These are phyloP conservation scores for Xylariaceae sp. DNA, from an alignment of 2,329 filamentous ascomycete species.

Conservation along the genomic window DNA sequence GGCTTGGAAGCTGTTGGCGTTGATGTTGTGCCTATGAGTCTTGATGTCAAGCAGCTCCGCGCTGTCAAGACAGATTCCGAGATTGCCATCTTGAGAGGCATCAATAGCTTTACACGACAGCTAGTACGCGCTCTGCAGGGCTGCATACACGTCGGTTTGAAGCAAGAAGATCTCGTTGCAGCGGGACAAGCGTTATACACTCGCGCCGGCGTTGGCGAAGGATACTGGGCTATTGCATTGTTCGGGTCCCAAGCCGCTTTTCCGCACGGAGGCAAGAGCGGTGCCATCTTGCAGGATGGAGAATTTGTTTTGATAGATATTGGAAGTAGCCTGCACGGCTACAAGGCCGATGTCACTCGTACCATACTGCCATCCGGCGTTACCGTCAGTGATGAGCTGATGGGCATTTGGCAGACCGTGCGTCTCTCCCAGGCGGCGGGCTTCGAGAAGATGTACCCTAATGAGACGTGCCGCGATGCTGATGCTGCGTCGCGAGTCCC, in stretches of 20 bases:
- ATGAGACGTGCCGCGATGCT: slow-evolving; percentile 27
- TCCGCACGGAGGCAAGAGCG: slow-evolving; percentile 27
- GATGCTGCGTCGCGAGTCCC: slow-evolving; percentile 27
- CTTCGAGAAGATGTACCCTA: slow-evolving; percentile 24
- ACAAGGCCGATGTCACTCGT: slow-evolving; percentile 29
- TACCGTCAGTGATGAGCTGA: slow-evolving; percentile 22
- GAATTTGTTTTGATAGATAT: slow-evolving; percentile 31
- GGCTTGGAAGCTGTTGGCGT: slow-evolving; percentile 25
- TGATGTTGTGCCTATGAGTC: slow-evolving; percentile 28
- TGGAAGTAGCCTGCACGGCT: slow-evolving; percentile 27
- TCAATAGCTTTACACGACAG: slow-evolving; percentile 28
- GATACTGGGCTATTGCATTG: slow-evolving; percentile 29
- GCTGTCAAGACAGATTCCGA: slow-evolving; percentile 28
- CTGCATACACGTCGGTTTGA: slow-evolving; percentile 23
- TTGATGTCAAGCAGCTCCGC: slow-evolving; percentile 23
- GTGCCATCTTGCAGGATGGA: slow-evolving; percentile 22
- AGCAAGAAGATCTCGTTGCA: slow-evolving; percentile 24
- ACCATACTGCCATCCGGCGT: slow-evolving; percentile 25
- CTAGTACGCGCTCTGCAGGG: slow-evolving; percentile 26
- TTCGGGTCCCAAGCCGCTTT: slow-evolving; percentile 29
- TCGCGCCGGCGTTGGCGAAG: slow-evolving; percentile 24
- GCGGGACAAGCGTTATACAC: slow-evolving; percentile 21
- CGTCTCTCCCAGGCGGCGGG: slow-evolving; percentile 23
- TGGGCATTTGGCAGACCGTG: slow-evolving; percentile 25
- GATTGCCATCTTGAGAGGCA: slow-evolving; percentile 25